These are phyloP conservation scores for Beauveria australis DNA, from an alignment of 2,329 filamentous ascomycete species.

Conservation along the genomic window DNA sequence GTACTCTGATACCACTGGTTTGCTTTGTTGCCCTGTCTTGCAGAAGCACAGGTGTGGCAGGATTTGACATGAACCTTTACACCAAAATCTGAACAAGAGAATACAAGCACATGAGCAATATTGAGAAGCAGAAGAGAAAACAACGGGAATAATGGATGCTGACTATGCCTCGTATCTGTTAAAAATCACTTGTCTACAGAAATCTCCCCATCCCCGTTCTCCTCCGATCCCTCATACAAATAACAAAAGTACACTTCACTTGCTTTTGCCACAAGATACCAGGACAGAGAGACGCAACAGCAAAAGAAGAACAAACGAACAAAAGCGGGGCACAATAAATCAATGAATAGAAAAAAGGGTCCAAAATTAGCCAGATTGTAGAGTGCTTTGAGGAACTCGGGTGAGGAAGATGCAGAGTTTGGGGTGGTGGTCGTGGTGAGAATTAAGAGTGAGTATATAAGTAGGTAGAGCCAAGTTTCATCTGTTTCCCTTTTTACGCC, in stretches of 20 bases:
- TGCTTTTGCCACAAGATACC: neutral
- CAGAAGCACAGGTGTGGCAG: neutral
- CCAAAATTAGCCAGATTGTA: neutral
- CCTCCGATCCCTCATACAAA: neutral
- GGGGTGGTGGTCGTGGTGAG: neutral
- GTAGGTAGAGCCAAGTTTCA: slow-evolving; percentile 1
- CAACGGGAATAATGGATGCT: neutral
- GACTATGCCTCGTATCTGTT: slow-evolving; percentile 8
- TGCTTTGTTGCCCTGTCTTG: neutral
- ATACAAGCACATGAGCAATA: neutral
- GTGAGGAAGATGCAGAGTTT: neutral
- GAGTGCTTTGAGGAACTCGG: neutral
- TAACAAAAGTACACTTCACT: neutral
- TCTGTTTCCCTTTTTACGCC: neutral
- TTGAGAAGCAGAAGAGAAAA: neutral
- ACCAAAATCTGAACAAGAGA: neutral
- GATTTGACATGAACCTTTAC: neutral
- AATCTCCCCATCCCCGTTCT: neutral
- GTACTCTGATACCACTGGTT: neutral
- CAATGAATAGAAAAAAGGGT: neutral
- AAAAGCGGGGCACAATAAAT: neutral
- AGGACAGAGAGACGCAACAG: neutral
- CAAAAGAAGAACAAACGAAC: neutral
- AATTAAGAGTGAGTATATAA: slow-evolving; percentile 9
- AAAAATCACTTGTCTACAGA: neutral